These are phyloP conservation scores for Chlorella sorokiniana DNA, from an alignment of 139 green algal species.

Conservation along the genomic window DNA sequence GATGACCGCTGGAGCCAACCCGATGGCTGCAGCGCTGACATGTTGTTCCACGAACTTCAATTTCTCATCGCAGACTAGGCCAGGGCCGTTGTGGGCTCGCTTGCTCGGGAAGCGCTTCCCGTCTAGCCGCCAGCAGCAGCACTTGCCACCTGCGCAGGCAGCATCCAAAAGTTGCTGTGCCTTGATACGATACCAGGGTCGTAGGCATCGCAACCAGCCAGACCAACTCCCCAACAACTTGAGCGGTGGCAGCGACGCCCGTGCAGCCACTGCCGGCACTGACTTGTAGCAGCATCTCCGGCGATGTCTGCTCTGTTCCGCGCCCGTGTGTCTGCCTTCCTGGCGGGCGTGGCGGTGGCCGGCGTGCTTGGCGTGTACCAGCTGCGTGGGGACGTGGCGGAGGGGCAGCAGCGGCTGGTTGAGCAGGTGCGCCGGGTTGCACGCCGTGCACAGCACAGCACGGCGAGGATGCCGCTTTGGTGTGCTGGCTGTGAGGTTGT, in stretches of 20 bases:
- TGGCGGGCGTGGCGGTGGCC: conserved; percentile 38
- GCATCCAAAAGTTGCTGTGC: no score
- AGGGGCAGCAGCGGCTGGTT: conserved; percentile 34
- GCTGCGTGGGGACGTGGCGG: conserved; percentile 35
- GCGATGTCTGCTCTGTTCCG: conserved; percentile 43
- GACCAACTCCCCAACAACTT: neutral
- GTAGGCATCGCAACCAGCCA: no score
- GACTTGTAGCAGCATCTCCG: neutral
- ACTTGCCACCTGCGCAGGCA: no score
- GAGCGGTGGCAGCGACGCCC: neutral
- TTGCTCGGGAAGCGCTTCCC: no score
- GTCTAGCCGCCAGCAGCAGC: no score
- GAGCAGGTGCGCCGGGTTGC: conserved; percentile 23
- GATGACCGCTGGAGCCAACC: neutral
- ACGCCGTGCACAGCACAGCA: no score
- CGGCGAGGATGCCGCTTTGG: neutral
- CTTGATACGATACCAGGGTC: no score
- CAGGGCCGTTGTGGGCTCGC: no score
- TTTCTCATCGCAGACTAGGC: no score
- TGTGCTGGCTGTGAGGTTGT: no score
- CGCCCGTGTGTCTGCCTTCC: conserved; percentile 43
- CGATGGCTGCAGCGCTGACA: no score
- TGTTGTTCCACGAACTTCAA: no score
- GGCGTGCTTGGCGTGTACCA: conserved; percentile 42
- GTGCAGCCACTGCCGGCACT: neutral